Evolutionary conservation across 306 rosid genomes (phyloP).

Genomic region (Begonia loranthoides): DNA sequence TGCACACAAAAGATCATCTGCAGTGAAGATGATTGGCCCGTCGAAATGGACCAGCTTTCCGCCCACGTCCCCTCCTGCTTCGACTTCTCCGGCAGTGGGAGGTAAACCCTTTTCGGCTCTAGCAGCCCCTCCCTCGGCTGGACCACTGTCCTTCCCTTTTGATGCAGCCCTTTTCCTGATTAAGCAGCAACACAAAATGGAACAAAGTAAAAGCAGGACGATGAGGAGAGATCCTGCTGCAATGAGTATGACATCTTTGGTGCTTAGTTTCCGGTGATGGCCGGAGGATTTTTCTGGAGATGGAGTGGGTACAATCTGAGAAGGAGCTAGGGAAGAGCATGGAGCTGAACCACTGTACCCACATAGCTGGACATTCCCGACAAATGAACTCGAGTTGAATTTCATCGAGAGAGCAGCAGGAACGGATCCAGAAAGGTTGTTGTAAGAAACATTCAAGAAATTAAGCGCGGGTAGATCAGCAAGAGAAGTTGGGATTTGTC

Average conservation of each 20-base stretch:
- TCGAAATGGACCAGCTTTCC: constrained; percentile 86
- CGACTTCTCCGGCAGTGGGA: constrained; percentile 34
- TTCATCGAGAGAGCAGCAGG: constrained; percentile 40
- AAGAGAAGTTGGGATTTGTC: constrained; percentile 56
- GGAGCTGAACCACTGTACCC: constrained; percentile 45
- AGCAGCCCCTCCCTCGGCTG: constrained; percentile 12
- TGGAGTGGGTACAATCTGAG: constrained; percentile 16
- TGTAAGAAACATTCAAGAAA: constrained; percentile 62
- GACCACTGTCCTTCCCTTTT: constrained; percentile 31
- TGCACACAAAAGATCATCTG: constrained; percentile 88
- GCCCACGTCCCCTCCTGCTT: constrained; percentile 49
- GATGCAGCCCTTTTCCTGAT: constrained; percentile 44
- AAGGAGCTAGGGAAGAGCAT: constrained; percentile 54
- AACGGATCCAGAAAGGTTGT: constrained; percentile 68
- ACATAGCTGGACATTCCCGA: constrained; percentile 61
- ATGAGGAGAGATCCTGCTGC: constrained; percentile 59
- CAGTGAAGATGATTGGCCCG: constrained; percentile 70
- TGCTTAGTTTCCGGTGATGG: constrained; percentile 42
- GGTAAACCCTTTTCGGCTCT: constrained; percentile 53
- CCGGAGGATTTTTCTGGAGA: constrained; percentile 16
- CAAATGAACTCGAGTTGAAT: constrained; percentile 62
- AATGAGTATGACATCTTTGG: constrained; percentile 71
- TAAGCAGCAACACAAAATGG: constrained; percentile 47
- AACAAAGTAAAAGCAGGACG: constrained; percentile 37
- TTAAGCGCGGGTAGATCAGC: constrained; percentile 26